phyloP scores from a whole-genome alignment of 2,329 filamentous ascomycete species.

The Trichoderma breve region DNA sequence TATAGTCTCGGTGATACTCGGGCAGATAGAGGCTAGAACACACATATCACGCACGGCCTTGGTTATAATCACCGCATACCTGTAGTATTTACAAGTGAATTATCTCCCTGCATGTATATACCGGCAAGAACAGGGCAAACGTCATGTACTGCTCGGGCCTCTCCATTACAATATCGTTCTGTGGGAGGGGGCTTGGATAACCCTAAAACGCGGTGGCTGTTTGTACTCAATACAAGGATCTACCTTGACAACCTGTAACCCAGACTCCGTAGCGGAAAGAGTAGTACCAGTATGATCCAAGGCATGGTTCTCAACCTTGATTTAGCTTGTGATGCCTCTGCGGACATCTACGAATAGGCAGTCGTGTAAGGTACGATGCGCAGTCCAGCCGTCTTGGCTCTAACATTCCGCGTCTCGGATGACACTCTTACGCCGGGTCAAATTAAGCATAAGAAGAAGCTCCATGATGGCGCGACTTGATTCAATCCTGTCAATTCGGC shows the following conservation, averaged over 20 bases:
- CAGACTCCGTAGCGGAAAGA: background rate
- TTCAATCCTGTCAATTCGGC: background rate
- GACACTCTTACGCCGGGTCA: background rate
- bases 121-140: background rate
- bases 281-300: background rate
- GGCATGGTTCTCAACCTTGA: background rate
- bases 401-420: background rate
- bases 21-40: background rate
- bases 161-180: background rate
- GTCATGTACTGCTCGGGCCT: background rate
- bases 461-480: background rate
- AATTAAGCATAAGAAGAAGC: slow-evolving; percentile 17
- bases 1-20: background rate
- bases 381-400: background rate
- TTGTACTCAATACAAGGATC: background rate
- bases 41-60: background rate
- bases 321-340: background rate
- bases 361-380: background rate
- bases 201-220: background rate
- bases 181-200: background rate
- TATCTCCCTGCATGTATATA: background rate
- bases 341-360: background rate
- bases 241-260: background rate
- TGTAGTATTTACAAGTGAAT: background rate
- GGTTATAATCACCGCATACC: background rate